These are phyloP conservation scores for Austroboletus festivus DNA, from an alignment of 768 basidiomycete genomes.

Conservation along the genomic window DNA sequence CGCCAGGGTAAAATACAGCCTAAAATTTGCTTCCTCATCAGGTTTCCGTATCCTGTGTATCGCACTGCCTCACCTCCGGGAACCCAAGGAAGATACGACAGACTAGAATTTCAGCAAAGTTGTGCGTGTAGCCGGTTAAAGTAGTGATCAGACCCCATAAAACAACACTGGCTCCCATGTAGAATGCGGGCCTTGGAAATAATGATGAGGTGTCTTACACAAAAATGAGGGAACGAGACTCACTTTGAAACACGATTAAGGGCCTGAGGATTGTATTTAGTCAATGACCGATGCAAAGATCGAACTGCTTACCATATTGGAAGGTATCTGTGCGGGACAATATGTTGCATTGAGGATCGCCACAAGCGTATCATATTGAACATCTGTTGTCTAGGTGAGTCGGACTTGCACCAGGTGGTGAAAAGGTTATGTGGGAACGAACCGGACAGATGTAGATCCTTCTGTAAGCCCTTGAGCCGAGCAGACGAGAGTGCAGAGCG, in stretches of 20 bases:
- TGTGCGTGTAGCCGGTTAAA: slow-evolving; percentile 58
- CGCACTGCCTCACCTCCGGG: slow-evolving; percentile 42
- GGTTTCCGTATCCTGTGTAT: background rate
- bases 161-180: slow-evolving; percentile 58
- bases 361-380: slow-evolving; percentile 55
- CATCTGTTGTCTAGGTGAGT: slow-evolving; percentile 33
- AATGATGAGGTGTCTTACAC: background rate
- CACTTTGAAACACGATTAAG: slow-evolving; percentile 54
- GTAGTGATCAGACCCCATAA: slow-evolving; percentile 64
- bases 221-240: background rate
- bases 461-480: slow-evolving; percentile 47
- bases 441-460: slow-evolving; percentile 48
- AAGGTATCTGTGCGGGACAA: slow-evolving; percentile 52
- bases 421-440: background rate
- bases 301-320: slow-evolving; percentile 6
- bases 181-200: slow-evolving; percentile 52
- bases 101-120: slow-evolving; percentile 52
- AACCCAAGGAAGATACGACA: slow-evolving; percentile 63
- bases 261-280: slow-evolving; percentile 34
- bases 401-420: background rate
- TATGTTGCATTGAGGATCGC: slow-evolving; percentile 59
- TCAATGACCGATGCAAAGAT: background rate
- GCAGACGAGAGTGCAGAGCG: slow-evolving; percentile 48
- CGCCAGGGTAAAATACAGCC: slow-evolving; percentile 65
- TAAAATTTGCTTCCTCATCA: slow-evolving; percentile 11